Evolutionary conservation across 1,139 yeast species (phyloP).

Genomic region (Sugiyamaella paludigena): DNA sequence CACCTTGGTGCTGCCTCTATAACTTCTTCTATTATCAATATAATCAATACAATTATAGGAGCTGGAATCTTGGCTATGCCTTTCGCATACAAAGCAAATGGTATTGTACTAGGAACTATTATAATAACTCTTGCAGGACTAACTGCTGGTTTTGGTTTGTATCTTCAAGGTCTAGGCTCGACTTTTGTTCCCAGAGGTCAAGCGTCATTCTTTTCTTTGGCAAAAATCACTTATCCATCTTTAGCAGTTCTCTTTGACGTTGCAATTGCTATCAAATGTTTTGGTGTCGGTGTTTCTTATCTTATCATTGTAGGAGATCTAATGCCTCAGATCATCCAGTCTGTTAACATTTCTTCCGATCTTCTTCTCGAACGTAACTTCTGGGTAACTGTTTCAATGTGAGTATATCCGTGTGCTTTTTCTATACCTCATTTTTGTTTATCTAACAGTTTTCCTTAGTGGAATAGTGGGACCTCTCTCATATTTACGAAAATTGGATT

Average conservation of each 20-base stretch:
- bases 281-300: conserved; percentile 90
- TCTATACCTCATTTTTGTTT: too few relatives aligned
- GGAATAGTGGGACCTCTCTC: conserved; percentile 70
- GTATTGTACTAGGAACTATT: conserved; percentile 63
- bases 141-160: conserved; percentile 78
- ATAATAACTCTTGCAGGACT: conserved; percentile 70
- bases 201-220: conserved; percentile 83
- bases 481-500: conserved; percentile 70
- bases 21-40: conserved; percentile 38
- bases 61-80: conserved; percentile 96
- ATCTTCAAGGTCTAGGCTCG: conserved; percentile 72
- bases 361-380: conserved; percentile 39
- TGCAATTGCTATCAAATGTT: conserved; percentile 87
- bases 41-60: conserved; percentile 46
- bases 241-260: conserved; percentile 77
- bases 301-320: conserved; percentile 86
- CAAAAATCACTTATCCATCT: conserved; percentile 82
- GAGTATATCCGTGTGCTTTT: not conserved
- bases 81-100: conserved; percentile 82
- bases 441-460: conserved; percentile 11
- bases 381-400: conserved; percentile 67
- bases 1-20: conserved; percentile 25
- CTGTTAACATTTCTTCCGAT: conserved; percentile 24
- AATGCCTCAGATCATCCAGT: conserved; percentile 57
- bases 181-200: conserved; percentile 65